phyloP scores from a whole-genome alignment of 2,329 filamentous ascomycete species.

The Colletotrichum sp. region DNA sequence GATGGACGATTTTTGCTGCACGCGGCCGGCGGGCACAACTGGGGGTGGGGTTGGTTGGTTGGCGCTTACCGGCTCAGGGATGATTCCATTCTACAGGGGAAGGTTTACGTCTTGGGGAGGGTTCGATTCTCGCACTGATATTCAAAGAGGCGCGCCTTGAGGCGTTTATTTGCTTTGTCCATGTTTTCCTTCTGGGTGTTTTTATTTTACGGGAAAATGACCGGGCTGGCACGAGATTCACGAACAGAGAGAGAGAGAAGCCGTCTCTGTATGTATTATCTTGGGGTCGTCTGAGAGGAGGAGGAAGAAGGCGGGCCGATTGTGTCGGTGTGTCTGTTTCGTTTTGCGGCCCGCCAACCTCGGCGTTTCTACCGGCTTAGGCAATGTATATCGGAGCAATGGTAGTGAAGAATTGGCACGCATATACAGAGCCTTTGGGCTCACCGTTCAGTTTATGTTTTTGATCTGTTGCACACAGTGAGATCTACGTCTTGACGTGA shows the following conservation, averaged over 20 bases:
- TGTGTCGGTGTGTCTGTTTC: background rate
- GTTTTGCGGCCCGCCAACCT: conserved; percentile 1
- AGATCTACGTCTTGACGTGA: background rate
- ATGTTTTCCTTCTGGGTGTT: conserved; percentile 1
- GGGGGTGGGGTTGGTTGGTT: background rate
- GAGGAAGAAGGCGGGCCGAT: background rate
- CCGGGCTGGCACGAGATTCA: conserved; percentile 11
- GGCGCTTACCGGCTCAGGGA: conserved; percentile 7
- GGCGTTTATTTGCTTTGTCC: conserved; percentile 19
- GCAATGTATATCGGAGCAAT: conserved; percentile 17
- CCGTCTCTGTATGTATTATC: conserved; percentile 17
- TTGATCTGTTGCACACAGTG: background rate
- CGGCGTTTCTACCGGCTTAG: background rate
- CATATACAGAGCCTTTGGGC: conserved; percentile 13
- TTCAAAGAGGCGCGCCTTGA: background rate
- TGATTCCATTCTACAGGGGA: conserved; percentile 3
- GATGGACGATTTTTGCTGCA: background rate
- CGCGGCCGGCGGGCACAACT: background rate
- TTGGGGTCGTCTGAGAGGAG: background rate
- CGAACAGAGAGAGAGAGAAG: conserved; percentile 8
- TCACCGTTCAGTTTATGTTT: background rate
- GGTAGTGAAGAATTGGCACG: conserved; percentile 6
- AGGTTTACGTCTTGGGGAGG: background rate
- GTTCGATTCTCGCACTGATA: conserved; percentile 5
- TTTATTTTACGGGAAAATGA: conserved; percentile 14